A percentile compares a stretch with the other conserved stretches of the same genome.
phyloP scores from a whole-genome alignment of 768 basidiomycete species.

The Pleurotus tuoliensis region DNA sequence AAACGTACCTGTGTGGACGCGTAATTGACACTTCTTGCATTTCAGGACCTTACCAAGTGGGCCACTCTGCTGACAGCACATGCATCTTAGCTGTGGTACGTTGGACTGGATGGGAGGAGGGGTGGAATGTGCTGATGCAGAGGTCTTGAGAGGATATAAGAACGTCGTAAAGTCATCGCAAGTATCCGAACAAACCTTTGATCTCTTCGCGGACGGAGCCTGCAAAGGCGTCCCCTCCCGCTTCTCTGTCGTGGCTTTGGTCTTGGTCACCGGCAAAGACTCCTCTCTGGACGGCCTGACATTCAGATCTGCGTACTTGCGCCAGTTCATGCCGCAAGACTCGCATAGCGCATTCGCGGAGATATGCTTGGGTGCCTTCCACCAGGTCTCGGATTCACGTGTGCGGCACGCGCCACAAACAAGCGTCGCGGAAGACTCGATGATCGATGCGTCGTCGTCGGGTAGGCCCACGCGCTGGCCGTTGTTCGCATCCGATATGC shows the following conservation, averaged over 20 bases:
- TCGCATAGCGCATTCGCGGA: slow-evolving; percentile 78
- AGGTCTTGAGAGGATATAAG: slow-evolving; percentile 31
- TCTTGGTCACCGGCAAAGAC: slow-evolving; percentile 47
- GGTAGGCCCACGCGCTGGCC: slow-evolving; percentile 46
- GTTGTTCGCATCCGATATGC: slow-evolving; percentile 33
- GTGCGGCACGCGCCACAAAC: slow-evolving; percentile 85
- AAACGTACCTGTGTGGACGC: slow-evolving; percentile 71
- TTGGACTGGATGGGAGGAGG: slow-evolving; percentile 56
- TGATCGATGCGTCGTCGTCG: slow-evolving; percentile 79
- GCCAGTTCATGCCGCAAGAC: slow-evolving; percentile 81
- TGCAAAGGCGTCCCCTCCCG: slow-evolving; percentile 55
- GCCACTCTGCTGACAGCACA: slow-evolving; percentile 72
- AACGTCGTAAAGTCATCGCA: no score
- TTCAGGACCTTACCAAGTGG: slow-evolving; percentile 74
- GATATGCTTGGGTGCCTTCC: slow-evolving; percentile 91
- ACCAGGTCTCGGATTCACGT: slow-evolving; percentile 78
- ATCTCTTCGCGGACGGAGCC: slow-evolving; percentile 40
- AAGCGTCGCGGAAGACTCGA: slow-evolving; percentile 46
- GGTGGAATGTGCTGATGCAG: slow-evolving; percentile 49
- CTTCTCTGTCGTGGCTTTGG: slow-evolving; percentile 47
- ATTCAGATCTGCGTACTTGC: slow-evolving; percentile 90
- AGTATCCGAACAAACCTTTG: slow-evolving; percentile 32
- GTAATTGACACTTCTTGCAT: slow-evolving; percentile 77
- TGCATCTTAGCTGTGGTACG: slow-evolving; percentile 66
- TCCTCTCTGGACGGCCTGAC: slow-evolving; percentile 73